Evolutionary conservation across 345 rosid species (phyloP).

Genomic region (Luvunga scandens): DNA sequence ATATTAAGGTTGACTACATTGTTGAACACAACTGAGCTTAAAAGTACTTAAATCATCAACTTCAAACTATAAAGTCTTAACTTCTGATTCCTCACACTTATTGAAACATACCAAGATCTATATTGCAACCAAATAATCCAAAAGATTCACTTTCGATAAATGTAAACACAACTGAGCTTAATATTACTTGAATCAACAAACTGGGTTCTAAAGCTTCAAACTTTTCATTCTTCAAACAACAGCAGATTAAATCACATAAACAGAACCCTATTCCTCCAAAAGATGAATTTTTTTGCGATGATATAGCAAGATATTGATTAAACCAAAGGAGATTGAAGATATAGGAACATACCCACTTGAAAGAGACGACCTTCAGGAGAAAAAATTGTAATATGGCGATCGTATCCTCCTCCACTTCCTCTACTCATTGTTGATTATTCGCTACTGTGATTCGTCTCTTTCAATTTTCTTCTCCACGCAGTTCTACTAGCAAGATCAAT

Average conservation of each 20-base stretch:
- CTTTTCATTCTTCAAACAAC: neutral
- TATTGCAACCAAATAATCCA: neutral
- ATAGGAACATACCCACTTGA: constrained; percentile 50
- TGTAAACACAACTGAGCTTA: neutral
- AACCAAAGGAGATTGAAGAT: neutral
- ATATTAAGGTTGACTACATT: neutral
- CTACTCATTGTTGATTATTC: constrained; percentile 42
- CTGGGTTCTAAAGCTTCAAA: neutral
- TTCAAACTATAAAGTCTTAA: too few species aligned
- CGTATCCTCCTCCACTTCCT: constrained; percentile 71
- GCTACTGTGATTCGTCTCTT: neutral
- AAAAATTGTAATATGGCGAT: constrained; percentile 70
- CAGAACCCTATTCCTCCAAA: neutral
- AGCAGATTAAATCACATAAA: neutral
- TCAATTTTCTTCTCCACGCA: neutral
- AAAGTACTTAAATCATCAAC: neutral
- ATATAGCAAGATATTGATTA: neutral
- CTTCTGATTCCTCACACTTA: neutral
- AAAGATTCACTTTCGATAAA: neutral
- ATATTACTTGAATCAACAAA: neutral
- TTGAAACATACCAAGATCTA: neutral
- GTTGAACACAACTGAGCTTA: neutral
- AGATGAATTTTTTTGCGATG: neutral
- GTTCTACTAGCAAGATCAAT: neutral
- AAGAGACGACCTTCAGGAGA: constrained; percentile 75